Evolutionary conservation across 1,284 basidiomycete genomes (phyloP).

Genomic region (Cutaneotrichosporon spelunceum): DNA sequence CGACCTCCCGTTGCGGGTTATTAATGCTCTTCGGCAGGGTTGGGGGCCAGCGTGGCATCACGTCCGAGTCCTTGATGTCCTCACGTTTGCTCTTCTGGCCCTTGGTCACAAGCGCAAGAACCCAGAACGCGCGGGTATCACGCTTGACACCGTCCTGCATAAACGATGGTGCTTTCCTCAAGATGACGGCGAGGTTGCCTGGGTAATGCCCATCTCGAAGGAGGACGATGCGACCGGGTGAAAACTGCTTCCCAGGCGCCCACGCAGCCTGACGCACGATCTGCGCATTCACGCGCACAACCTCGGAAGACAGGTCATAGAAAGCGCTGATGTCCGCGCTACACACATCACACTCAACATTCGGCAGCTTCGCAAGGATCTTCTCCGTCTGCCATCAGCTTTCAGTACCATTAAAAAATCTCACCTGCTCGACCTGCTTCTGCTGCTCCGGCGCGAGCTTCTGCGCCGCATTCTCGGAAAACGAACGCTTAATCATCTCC

Average conservation of each 20-base stretch:
- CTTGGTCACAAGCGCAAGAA: slow-evolving; percentile 71
- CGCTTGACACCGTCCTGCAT: slow-evolving; percentile 54
- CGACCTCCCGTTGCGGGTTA: slow-evolving; percentile 67
- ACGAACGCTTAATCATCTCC: slow-evolving; percentile 99
- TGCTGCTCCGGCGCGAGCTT: slow-evolving; percentile 89
- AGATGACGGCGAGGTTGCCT: slow-evolving; percentile 68
- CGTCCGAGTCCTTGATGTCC: slow-evolving; percentile 60
- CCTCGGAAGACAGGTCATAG: slow-evolving; percentile 71
- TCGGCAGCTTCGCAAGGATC: slow-evolving; percentile 62
- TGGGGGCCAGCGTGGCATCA: slow-evolving; percentile 75
- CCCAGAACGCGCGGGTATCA: slow-evolving; percentile 57
- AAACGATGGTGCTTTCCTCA: slow-evolving; percentile 63
- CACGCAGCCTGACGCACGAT: slow-evolving; percentile 65
- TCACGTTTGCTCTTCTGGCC: slow-evolving; percentile 59
- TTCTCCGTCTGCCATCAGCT: slow-evolving; percentile 64
- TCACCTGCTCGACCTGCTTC: slow-evolving; percentile 73
- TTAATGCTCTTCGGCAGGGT: slow-evolving; percentile 56
- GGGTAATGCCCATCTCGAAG: slow-evolving; percentile 82
- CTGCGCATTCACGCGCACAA: slow-evolving; percentile 64
- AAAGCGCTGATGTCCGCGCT: slow-evolving; percentile 66
- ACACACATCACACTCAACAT: slow-evolving; percentile 69
- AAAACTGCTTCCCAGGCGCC: slow-evolving; percentile 64
- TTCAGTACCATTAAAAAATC: slow-evolving; percentile 26
- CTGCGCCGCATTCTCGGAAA: slow-evolving; percentile 96
- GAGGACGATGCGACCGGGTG: slow-evolving; percentile 74